Conservation (phyloP, 1,284 basidiomycete species). For the Tilletia caries region DNA sequence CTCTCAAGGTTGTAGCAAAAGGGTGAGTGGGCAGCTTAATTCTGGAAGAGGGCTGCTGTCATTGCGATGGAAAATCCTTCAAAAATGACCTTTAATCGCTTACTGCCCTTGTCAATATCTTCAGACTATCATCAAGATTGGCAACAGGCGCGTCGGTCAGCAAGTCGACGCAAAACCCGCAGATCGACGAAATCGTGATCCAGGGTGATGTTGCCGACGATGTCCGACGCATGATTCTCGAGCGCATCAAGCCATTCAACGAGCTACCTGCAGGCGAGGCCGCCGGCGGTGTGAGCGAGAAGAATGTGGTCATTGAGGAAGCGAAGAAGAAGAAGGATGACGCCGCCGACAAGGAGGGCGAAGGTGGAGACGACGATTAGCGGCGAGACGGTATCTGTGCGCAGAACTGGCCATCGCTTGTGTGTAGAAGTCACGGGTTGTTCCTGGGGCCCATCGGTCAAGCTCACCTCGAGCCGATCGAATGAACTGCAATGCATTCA, state of each 20-base stretch:
- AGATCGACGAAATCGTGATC: conserved; percentile 51
- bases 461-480: no score
- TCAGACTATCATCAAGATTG: conserved; percentile 46
- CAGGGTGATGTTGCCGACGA: conserved; percentile 52
- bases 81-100: no score
- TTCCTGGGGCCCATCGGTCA: no score
- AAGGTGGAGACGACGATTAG: neutral
- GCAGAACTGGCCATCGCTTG: no score
- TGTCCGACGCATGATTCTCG: conserved; percentile 38
- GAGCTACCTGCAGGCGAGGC: conserved; percentile 38
- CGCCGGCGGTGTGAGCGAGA: conserved; percentile 37
- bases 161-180: conserved; percentile 46
- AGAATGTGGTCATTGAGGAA: conserved; percentile 48
- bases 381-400: no score
- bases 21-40: conserved; percentile 32
- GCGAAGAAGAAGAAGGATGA: conserved; percentile 47
- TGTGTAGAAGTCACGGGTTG: no score
- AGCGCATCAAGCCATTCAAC: conserved; percentile 46
- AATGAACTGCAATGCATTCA: no score
- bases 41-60: neutral
- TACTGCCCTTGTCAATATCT: no score
- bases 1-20: conserved; percentile 49
- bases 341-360: conserved; percentile 15
- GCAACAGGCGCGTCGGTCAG: conserved; percentile 52
- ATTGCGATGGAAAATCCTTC: no score